Conservation (phyloP, 1,139 yeast species). For the Barnettozyma hawaiiensis region DNA sequence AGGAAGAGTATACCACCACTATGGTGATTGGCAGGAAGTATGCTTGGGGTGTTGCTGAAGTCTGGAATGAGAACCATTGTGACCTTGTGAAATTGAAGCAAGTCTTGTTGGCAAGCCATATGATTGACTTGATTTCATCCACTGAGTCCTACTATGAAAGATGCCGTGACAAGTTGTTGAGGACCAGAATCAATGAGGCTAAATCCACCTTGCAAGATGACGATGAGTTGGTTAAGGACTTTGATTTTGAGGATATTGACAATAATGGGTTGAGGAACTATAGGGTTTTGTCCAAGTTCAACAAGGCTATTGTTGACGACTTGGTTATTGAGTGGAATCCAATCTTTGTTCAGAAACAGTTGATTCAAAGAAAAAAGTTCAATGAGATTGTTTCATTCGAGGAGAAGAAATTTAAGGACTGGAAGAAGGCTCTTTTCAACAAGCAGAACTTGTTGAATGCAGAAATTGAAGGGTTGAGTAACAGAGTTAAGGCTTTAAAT, state of each 20-base stretch:
- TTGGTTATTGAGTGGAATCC: constrained; percentile 43
- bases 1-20: constrained; percentile 8
- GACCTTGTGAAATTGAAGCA: constrained; percentile 54
- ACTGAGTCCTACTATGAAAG: constrained; percentile 54
- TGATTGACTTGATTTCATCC: constrained; percentile 54
- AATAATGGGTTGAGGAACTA: constrained; percentile 31
- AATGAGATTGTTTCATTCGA: constrained; percentile 46
- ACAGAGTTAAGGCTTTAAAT: constrained; percentile 31
- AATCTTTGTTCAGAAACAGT: constrained; percentile 41
- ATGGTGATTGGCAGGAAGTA: constrained; percentile 59
- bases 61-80: constrained; percentile 57
- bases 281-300: constrained; percentile 35
- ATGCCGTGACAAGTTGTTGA: constrained; percentile 42
- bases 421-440: constrained; percentile 54
- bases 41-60: constrained; percentile 70
- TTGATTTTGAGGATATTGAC: constrained; percentile 29
- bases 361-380: constrained; percentile 41
- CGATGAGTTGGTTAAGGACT: constrained; percentile 18
- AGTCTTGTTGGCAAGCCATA: constrained; percentile 45
- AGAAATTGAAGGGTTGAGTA: constrained; percentile 47
- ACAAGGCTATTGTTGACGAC: constrained; percentile 35
- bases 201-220: constrained; percentile 28
- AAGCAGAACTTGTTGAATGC: constrained; percentile 52
- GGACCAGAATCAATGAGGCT: constrained; percentile 32
- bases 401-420: constrained; percentile 57